Evolutionary conservation across 1,284 basidiomycete species (phyloP), one percentile per base, ranked within the genome.

Genomic region (Melampsora larici-populina): DNA sequence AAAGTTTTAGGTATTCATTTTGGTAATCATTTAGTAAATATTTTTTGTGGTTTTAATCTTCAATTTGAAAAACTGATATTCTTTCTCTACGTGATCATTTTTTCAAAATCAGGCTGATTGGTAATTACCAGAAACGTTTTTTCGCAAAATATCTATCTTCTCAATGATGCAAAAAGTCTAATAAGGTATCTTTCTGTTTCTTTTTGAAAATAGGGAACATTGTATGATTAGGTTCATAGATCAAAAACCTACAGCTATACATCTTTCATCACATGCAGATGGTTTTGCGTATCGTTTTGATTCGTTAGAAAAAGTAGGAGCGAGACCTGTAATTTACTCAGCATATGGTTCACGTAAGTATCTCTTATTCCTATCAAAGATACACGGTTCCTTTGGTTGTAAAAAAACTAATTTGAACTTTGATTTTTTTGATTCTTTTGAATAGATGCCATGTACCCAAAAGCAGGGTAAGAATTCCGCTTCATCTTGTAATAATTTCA

Each of bases 161-260:
- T 36, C 5, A 36, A 36, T 4, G 36, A 36, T 36, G 3, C 36
- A 36, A 36, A 36, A 36, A 4, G 36, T 36, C 36, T 36, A 36
- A 36, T 36, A 9, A 36, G 36, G 9, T 36, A 36, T 36, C 3
- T n/a, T 36, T 36, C 36, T 36, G 36, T 36, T 3, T 36, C 9
- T 36, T 36, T 36, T 36, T 3, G 9, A 36, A 36, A 3, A 36
- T 21, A 74, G 71, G 71, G 71, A 74, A 66, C 71, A 74, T 51
- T 74, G 71, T 9, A 74, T 74, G 71, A 74, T 74, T 31, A 46
- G 71, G 63, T 74, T 74, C 33, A 49, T 65, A 24, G 55, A 74
- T 40, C 62, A 64, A 3, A 49, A 36, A 48, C 71, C 71, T 1
- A 66, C 51, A 66, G 71, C 71, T 33, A 64, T 43, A 4, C 63